Evolutionary conservation across 129 eudicot genomes (phyloP).

Genomic region (Glebionis coronaria): DNA sequence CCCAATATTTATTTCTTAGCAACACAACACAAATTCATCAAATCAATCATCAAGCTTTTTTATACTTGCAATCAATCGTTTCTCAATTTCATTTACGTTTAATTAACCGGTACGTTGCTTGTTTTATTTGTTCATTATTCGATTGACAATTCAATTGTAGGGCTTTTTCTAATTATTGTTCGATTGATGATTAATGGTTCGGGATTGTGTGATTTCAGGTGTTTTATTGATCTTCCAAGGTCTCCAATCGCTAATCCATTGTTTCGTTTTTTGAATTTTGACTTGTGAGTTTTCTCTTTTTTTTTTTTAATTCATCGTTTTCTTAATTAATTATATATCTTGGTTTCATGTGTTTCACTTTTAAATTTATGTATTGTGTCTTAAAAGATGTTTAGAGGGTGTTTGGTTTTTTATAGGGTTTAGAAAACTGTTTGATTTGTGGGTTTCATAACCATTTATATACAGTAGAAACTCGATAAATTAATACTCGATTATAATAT

Average conservation of each 20-base stretch:
- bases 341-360: too few species aligned
- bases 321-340: background rate
- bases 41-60: background rate
- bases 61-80: background rate
- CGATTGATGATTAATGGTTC: background rate
- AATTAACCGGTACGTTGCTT: background rate
- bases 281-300: slow-evolving; percentile 1
- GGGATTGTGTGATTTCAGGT: slow-evolving; percentile 1
- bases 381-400: too few species aligned
- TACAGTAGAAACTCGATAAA: slow-evolving; percentile 33
- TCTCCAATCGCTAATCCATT: background rate
- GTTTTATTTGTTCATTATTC: background rate
- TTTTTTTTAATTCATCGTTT: background rate
- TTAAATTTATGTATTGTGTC: too few species aligned
- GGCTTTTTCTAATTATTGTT: background rate
- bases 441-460: too few species aligned
- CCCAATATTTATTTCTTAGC: background rate
- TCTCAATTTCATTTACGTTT: background rate
- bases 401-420: too few species aligned
- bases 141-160: background rate
- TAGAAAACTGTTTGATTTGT: too few species aligned
- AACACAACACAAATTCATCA: background rate
- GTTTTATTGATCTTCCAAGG: background rate
- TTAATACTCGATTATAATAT: slow-evolving; percentile 37
- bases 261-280: slow-evolving; percentile 8